Evolutionary conservation across 2,329 filamentous ascomycete genomes (phyloP), one percentile per base, ranked within the genome.

Genomic region (Septoria petroselini): DNA sequence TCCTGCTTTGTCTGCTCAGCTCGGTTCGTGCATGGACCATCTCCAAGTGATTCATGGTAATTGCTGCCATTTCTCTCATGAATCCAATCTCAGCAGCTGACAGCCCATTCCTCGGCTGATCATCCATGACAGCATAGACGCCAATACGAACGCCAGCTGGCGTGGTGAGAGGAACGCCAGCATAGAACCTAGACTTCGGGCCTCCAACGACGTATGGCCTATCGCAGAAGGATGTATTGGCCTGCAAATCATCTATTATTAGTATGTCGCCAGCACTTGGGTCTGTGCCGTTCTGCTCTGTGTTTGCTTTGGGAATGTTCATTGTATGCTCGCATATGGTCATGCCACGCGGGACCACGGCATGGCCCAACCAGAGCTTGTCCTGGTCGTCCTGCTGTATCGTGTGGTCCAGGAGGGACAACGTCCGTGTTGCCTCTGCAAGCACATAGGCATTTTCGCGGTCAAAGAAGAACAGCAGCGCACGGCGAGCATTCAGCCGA

Each of bases 21-120:
- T 76, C 79, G 50, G 72, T 76, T 52, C 68, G 76, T 48, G 70
- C 73, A 50, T 74, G 73, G 38, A 70, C 76, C 70, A 73, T 76
- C 65, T 81, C 79, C 7, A 86, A 64, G 50, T 85, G 81, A 17
- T 80, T 75, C 70, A 83, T 82, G 6, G 82, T 71, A 3, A 80
- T 76, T 12, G 69, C 67, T 0, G 75, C 71, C 65, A 85, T 72
- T 38, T 80, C 78, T 19, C 75, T 72, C 62, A 86, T 69, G 41
- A 81, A 83, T 17, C 73, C 70, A 2, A 76, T 52, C 39, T 81
- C 76, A 4, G 70, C 70, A 0, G 70, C 59, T 6, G 66, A 68
- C 12, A 85, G 60, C 0, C 75, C 76, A 37, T 75, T 58, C 14
- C 79, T 75, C 0, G 79, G 75, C 14, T 73, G 70, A 29, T 78